Conservation (phyloP, 768 basidiomycete genomes). For the Favolaschia claudopus region DNA sequence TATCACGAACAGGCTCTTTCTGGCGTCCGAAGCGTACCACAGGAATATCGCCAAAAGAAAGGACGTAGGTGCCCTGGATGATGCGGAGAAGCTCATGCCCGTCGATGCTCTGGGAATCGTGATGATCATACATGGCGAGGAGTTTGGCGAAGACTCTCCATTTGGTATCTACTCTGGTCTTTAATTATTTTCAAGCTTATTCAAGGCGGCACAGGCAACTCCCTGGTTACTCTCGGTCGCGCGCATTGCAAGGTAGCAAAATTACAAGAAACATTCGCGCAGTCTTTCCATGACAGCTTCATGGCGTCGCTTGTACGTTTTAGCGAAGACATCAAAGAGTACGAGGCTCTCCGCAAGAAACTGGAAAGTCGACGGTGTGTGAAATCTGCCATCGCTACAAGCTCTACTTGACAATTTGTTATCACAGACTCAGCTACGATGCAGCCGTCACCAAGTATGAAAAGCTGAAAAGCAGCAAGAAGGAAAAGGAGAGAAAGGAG, state of each 20-base stretch:
- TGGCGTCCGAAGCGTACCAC: conserved; percentile 77
- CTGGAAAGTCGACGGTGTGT: conserved; percentile 80
- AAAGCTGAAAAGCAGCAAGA: conserved; percentile 74
- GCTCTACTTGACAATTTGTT: background rate
- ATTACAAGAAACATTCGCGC: conserved; percentile 82
- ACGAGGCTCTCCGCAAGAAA: conserved; percentile 82
- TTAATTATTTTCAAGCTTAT: background rate
- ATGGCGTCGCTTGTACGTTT: conserved; percentile 70
- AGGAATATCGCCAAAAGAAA: conserved; percentile 79
- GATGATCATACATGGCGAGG: conserved; percentile 87
- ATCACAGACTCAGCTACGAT: conserved; percentile 74
- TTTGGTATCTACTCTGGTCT: conserved; percentile 55
- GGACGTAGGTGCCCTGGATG: conserved; percentile 65
- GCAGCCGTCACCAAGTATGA: conserved; percentile 75
- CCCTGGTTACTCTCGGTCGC: conserved; percentile 77
- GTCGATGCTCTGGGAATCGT: conserved; percentile 84
- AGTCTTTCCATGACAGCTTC: conserved; percentile 78
- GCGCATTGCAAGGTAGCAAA: conserved; percentile 87
- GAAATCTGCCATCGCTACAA: background rate
- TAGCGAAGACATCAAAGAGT: conserved; percentile 82
- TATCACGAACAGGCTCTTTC: conserved; percentile 61
- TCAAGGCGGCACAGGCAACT: conserved; percentile 57
- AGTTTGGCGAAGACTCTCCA: conserved; percentile 78
- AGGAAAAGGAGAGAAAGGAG: conserved; percentile 80
- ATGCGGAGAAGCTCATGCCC: conserved; percentile 75